phyloP scores from a whole-genome alignment of 352 stramenopile species.

The Phytophthora foliorum region DNA sequence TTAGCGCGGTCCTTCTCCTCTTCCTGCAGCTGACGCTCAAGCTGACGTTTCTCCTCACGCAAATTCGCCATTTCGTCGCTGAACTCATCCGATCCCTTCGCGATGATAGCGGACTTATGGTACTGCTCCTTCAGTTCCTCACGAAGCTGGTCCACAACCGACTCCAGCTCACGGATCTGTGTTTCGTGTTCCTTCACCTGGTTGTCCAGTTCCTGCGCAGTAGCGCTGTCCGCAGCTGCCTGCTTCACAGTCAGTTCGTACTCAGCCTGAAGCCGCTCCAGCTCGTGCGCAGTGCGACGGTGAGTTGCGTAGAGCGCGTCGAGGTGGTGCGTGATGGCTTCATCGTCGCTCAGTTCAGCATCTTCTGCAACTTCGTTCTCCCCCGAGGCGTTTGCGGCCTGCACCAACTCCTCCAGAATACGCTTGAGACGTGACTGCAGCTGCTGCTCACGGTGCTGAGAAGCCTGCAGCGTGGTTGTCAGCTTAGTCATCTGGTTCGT shows the following conservation, averaged over 20 bases:
- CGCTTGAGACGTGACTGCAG: slow-evolving; percentile 54
- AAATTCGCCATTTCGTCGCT: slow-evolving; percentile 57
- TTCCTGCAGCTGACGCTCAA: slow-evolving; percentile 51
- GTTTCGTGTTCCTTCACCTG: slow-evolving; percentile 52
- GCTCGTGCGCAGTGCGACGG: slow-evolving; percentile 39
- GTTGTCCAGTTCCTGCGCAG: slow-evolving; percentile 45
- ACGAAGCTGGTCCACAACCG: slow-evolving; percentile 46
- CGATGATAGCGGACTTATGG: slow-evolving; percentile 48
- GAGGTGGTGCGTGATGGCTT: slow-evolving; percentile 45
- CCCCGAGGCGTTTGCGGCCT: slow-evolving; percentile 40
- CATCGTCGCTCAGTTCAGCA: slow-evolving; percentile 40
- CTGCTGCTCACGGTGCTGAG: slow-evolving; percentile 55
- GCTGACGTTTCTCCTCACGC: slow-evolving; percentile 46
- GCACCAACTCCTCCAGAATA: slow-evolving; percentile 54
- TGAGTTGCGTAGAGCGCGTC: slow-evolving; percentile 50
- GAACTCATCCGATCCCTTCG: slow-evolving; percentile 53
- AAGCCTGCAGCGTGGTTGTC: slow-evolving; percentile 45
- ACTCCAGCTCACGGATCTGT: slow-evolving; percentile 61
- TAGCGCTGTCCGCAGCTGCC: slow-evolving; percentile 40
- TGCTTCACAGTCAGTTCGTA: slow-evolving; percentile 56
- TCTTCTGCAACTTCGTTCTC: slow-evolving; percentile 31
- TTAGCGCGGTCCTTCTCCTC: slow-evolving; percentile 52
- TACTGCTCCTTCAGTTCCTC: slow-evolving; percentile 63
- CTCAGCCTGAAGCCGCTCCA: slow-evolving; percentile 59
- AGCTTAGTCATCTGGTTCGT: slow-evolving; percentile 46